Conservation (phyloP, 768 basidiomycete genomes). For the Leccinellum luteum region DNA sequence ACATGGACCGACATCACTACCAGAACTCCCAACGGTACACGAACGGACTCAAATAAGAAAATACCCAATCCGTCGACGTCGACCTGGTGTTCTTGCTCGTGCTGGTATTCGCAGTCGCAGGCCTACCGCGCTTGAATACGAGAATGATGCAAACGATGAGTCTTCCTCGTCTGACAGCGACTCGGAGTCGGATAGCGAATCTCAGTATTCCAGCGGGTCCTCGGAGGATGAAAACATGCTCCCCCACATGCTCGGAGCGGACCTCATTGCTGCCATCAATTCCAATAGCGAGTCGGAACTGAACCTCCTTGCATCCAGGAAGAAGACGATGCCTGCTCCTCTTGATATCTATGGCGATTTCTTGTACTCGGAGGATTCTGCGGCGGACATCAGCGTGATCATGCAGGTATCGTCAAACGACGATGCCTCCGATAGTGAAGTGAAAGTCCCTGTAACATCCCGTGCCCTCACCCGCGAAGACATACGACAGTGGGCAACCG, state of each 20-base stretch:
- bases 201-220: slow-evolving; percentile 20
- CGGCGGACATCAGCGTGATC: slow-evolving; percentile 19
- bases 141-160: background rate
- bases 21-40: background rate
- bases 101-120: slow-evolving; percentile 22
- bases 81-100: slow-evolving; percentile 18
- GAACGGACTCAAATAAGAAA: background rate
- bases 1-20: background rate
- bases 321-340: background rate
- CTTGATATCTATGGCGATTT: slow-evolving; percentile 7
- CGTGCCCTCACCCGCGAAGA: slow-evolving; percentile 22
- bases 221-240: slow-evolving; percentile 20
- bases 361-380: slow-evolving; percentile 17
- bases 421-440: slow-evolving; percentile 9
- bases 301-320: slow-evolving; percentile 6
- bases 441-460: slow-evolving; percentile 3
- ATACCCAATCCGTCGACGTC: background rate
- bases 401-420: slow-evolving; percentile 19
- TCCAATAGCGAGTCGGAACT: slow-evolving; percentile 26
- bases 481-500: slow-evolving; percentile 25
- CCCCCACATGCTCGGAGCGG: slow-evolving; percentile 25
- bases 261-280: slow-evolving; percentile 28
- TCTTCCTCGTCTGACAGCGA: slow-evolving; percentile 17
- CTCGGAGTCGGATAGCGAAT: slow-evolving; percentile 17
- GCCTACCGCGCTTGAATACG: background rate